These are phyloP conservation scores for Coniosporium tulheliwenetii DNA, from an alignment of 2,329 filamentous ascomycete genomes.

Conservation along the genomic window DNA sequence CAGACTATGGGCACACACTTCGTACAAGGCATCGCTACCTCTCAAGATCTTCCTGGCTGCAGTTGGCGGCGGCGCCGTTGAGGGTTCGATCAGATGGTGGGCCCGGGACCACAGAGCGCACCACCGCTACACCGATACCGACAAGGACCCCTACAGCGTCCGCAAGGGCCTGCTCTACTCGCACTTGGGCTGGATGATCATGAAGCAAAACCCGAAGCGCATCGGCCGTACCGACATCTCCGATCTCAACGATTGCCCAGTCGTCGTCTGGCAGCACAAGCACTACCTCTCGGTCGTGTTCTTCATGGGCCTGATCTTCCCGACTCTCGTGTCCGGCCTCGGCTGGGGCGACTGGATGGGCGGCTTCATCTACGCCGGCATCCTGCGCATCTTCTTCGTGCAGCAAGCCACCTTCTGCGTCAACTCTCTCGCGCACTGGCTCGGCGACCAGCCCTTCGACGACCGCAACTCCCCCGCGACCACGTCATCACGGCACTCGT, in stretches of 20 bases:
- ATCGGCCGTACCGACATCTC: slow-evolving; percentile 79
- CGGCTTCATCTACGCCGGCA: slow-evolving; percentile 72
- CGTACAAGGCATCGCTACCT: slow-evolving; percentile 61
- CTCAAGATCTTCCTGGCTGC: slow-evolving; percentile 72
- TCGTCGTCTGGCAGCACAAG: slow-evolving; percentile 78
- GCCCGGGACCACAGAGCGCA: slow-evolving; percentile 73
- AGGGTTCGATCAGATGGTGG: slow-evolving; percentile 85
- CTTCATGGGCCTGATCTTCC: slow-evolving; percentile 62
- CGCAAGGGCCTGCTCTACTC: slow-evolving; percentile 77
- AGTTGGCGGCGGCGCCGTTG: slow-evolving; percentile 66
- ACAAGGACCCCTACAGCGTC: slow-evolving; percentile 83
- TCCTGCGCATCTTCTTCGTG: slow-evolving; percentile 76
- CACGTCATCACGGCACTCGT: slow-evolving; percentile 75
- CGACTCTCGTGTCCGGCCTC: slow-evolving; percentile 59
- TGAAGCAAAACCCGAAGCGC: slow-evolving; percentile 85
- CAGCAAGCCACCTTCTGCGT: slow-evolving; percentile 90
- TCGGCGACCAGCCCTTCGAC: slow-evolving; percentile 83
- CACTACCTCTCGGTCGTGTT: slow-evolving; percentile 71
- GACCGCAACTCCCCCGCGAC: slow-evolving; percentile 81
- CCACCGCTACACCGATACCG: slow-evolving; percentile 83
- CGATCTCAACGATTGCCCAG: slow-evolving; percentile 71
- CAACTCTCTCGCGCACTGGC: slow-evolving; percentile 82
- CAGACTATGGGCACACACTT: slow-evolving; percentile 73
- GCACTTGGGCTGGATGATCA: slow-evolving; percentile 79
- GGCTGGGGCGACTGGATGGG: slow-evolving; percentile 70